Percentiles rank a stretch among this genome's conserved stretches.
phyloP scores from a whole-genome alignment of 495 filamentous ascomycete genomes.

The Penicillium cosmopolitanum region DNA sequence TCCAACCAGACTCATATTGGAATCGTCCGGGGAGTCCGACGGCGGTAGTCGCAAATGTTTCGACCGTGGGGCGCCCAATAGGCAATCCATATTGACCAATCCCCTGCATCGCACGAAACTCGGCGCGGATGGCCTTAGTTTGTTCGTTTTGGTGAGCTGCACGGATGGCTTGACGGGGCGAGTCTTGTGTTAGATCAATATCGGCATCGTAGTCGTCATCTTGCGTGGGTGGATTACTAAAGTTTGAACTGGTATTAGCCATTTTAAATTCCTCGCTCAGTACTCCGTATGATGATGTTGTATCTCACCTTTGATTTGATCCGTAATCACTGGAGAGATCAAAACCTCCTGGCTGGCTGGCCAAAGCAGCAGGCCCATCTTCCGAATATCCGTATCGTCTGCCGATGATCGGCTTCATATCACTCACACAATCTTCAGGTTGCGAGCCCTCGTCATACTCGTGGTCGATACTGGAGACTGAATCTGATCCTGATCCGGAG shows the following conservation, averaged over 20 bases:
- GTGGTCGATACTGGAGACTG: not conserved
- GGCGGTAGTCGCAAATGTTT: not conserved
- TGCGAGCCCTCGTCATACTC: not conserved
- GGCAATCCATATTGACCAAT: not conserved
- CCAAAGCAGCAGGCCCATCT: not conserved
- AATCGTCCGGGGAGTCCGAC: not conserved
- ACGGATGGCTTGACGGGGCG: not conserved
- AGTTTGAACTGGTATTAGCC: not conserved
- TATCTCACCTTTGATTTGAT: not conserved
- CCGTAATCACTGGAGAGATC: not conserved
- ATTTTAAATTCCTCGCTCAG: not conserved
- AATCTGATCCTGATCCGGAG: not conserved
- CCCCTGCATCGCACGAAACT: constrained; percentile 6
- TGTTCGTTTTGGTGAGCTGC: not conserved
- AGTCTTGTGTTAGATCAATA: not conserved
- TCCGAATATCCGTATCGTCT: not conserved
- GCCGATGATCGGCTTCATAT: not conserved
- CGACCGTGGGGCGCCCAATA: not conserved
- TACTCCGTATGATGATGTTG: not conserved
- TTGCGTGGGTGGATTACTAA: not conserved
- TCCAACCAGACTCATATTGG: constrained; percentile 1
- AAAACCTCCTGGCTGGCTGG: not conserved
- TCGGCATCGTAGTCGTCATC: constrained; percentile 1
- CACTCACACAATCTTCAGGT: not conserved
- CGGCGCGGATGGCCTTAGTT: not conserved